These are phyloP conservation scores for Xerocomus cyaneibrunnescens DNA, from an alignment of 1,284 basidiomycete species.

Conservation along the genomic window DNA sequence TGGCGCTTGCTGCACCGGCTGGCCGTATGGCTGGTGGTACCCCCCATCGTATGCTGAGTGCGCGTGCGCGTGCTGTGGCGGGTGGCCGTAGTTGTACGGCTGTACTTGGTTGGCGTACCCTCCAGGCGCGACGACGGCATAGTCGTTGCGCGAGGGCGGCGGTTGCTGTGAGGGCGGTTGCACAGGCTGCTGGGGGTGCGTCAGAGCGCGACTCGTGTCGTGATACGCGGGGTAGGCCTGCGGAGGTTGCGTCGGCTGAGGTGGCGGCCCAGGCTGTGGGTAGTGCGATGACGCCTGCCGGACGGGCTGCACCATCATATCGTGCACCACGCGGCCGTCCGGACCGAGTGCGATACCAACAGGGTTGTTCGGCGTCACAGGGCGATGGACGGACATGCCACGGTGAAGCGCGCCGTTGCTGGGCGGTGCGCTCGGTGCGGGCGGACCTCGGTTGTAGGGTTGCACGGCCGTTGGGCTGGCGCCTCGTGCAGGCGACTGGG, in stretches of 20 bases:
- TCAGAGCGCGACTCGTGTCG: slow-evolving; percentile 17
- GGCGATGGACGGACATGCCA: slow-evolving; percentile 15
- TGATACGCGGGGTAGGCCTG: slow-evolving; percentile 25
- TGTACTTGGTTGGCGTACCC: slow-evolving; percentile 9
- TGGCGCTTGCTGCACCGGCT: slow-evolving; percentile 3
- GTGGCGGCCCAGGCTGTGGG: slow-evolving; percentile 10
- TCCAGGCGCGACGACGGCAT: slow-evolving; percentile 14
- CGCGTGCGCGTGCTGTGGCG: slow-evolving; percentile 12
- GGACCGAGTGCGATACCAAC: slow-evolving; percentile 34
- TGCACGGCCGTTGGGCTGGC: slow-evolving; percentile 17
- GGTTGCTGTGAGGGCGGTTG: too few species aligned
- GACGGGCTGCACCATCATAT: slow-evolving; percentile 26
- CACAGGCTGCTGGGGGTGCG: slow-evolving; percentile 11
- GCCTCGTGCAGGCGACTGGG: slow-evolving; percentile 25
- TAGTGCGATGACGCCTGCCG: slow-evolving; percentile 16
- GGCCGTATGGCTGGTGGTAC: slow-evolving; percentile 19
- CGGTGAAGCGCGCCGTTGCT: slow-evolving; percentile 14
- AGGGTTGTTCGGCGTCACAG: slow-evolving; percentile 31
- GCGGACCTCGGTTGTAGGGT: slow-evolving; percentile 25
- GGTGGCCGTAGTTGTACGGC: slow-evolving; percentile 18
- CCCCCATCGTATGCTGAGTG: slow-evolving; percentile 18
- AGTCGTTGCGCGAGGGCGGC: slow-evolving; percentile 21
- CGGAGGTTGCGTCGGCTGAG: slow-evolving; percentile 19
- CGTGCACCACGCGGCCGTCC: slow-evolving; percentile 34
- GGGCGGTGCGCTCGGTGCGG: slow-evolving; percentile 14